Percentiles rank a stretch among this genome's conserved stretches.
phyloP scores from a whole-genome alignment of 108 stramenopile species.

The Fragilariopsis cylindrus region DNA sequence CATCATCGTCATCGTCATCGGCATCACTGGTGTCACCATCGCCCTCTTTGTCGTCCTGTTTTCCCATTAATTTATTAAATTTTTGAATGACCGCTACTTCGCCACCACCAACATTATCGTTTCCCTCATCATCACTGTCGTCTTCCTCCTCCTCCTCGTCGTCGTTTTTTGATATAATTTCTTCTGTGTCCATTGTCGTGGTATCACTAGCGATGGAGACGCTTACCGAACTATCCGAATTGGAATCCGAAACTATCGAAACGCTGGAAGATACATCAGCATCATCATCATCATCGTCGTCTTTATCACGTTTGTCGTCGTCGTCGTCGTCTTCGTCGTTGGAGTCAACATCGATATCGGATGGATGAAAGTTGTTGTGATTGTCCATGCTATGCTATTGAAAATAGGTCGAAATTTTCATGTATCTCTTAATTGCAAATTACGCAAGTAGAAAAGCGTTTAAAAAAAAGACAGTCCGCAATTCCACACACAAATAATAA shows the following conservation, averaged over 20 bases:
- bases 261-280: background rate
- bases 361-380: too few species aligned
- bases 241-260: background rate
- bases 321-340: background rate
- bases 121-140: slow-evolving; percentile 23
- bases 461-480: too few species aligned
- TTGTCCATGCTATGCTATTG: too few species aligned
- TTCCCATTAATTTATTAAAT: slow-evolving; percentile 1
- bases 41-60: background rate
- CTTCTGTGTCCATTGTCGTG: background rate
- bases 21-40: background rate
- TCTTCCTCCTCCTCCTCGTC: background rate
- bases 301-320: background rate
- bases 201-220: too few species aligned
- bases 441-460: too few species aligned
- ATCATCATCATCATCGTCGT: background rate
- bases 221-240: too few species aligned
- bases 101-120: slow-evolving; percentile 10
- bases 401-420: too few species aligned
- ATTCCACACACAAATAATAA: too few species aligned
- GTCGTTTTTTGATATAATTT: background rate
- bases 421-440: too few species aligned
- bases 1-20: background rate
- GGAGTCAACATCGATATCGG: background rate
- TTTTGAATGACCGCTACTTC: background rate